phyloP scores from a whole-genome alignment of 495 filamentous ascomycete species.

The Daldinia loculata region DNA sequence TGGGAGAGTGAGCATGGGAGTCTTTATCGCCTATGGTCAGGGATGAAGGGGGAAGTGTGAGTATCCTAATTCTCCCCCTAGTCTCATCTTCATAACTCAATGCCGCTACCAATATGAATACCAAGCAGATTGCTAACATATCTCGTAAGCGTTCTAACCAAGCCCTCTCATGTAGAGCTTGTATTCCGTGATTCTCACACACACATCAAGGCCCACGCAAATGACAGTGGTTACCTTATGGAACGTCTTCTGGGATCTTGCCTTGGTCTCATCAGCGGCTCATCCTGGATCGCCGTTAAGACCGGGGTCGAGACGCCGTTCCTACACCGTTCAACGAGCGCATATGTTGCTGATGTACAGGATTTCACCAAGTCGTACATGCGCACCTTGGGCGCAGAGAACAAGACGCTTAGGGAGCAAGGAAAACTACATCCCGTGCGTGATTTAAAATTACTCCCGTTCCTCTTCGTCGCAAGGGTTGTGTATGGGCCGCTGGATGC shows the following conservation, averaged over 20 bases:
- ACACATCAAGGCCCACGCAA: background rate
- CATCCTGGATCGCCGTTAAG: background rate
- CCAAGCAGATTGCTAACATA: background rate
- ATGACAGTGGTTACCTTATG: background rate
- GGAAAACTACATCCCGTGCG: background rate
- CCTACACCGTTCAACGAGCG: background rate
- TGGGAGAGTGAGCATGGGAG: background rate
- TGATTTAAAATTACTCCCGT: background rate
- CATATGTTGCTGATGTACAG: background rate
- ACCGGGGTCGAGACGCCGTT: background rate
- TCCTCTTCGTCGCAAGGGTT: background rate
- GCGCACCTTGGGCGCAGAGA: background rate
- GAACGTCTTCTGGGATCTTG: background rate
- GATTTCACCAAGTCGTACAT: background rate
- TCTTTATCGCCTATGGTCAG: background rate
- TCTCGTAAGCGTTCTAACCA: background rate
- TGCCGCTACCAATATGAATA: too few species aligned
- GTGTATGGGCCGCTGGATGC: background rate
- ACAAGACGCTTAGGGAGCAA: background rate
- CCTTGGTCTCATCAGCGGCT: background rate
- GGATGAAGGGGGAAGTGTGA: background rate
- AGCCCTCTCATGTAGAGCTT: background rate
- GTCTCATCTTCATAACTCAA: background rate
- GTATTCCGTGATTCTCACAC: background rate
- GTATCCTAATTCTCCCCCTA: background rate